Evolutionary conservation across 345 rosid genomes (phyloP).

Genomic region (Populus pruinosa): DNA sequence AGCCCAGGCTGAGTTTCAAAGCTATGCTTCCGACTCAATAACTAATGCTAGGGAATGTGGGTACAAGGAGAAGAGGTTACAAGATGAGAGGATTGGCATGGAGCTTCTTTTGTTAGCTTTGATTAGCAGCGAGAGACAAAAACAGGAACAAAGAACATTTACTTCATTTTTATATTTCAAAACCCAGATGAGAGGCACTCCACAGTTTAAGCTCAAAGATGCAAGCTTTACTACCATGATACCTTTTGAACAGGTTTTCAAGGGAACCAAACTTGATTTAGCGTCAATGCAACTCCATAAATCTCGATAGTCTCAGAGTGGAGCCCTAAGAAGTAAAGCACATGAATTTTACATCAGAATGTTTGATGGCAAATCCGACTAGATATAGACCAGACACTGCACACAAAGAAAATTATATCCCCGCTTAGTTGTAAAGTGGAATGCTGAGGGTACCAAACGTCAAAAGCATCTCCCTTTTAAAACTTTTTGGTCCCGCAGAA

Average conservation of each 20-base stretch:
- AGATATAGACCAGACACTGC: background rate
- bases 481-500: background rate
- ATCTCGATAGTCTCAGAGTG: background rate
- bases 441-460: background rate
- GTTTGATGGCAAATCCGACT: background rate
- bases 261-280: background rate
- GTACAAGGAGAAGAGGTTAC: too few species aligned
- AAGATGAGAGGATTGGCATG: too few species aligned
- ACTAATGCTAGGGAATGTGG: too few species aligned
- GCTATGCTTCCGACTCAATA: too few species aligned
- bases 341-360: background rate
- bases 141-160: background rate
- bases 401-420: background rate
- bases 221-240: too few species aligned
- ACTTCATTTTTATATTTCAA: too few species aligned
- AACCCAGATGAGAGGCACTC: background rate
- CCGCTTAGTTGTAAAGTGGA: constrained; percentile 5
- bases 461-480: background rate
- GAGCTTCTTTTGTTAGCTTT: background rate
- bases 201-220: background rate
- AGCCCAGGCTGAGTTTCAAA: too few species aligned
- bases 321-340: background rate
- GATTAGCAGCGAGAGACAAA: background rate
- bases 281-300: background rate
- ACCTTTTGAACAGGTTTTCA: too few species aligned